Conservation (phyloP, 768 basidiomycete genomes). For the Candolleomyces eurysporus region DNA sequence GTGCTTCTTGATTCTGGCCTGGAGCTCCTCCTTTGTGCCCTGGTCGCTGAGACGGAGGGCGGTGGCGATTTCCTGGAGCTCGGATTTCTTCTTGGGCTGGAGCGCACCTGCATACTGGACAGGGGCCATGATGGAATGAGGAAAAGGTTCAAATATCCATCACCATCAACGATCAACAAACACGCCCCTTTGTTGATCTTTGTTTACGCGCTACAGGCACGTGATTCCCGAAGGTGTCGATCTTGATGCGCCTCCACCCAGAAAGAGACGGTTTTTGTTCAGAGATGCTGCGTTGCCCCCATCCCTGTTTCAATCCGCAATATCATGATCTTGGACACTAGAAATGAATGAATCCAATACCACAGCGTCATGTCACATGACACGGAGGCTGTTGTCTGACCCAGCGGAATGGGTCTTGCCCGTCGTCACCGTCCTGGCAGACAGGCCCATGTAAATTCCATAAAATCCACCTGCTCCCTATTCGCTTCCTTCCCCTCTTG, state of each 20-base stretch:
- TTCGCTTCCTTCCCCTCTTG: slow-evolving; percentile 14
- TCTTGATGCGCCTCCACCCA: too few relatives aligned
- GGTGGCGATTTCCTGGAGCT: slow-evolving; percentile 58
- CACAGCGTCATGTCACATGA: neutral
- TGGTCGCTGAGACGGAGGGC: slow-evolving; percentile 50
- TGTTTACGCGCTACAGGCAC: slow-evolving; percentile 28
- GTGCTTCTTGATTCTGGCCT: slow-evolving; percentile 59
- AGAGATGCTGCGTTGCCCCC: too few relatives aligned
- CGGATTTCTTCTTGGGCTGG: slow-evolving; percentile 65
- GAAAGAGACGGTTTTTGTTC: too few relatives aligned
- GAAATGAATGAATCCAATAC: too few relatives aligned
- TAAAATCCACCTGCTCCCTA: slow-evolving; percentile 8
- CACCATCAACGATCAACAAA: slow-evolving; percentile 18
- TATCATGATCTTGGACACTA: too few relatives aligned
- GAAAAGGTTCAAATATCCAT: slow-evolving; percentile 19
- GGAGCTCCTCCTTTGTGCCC: slow-evolving; percentile 65
- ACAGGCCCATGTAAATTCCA: neutral
- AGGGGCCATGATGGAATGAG: slow-evolving; percentile 39
- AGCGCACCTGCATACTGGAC: slow-evolving; percentile 50
- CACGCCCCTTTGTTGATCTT: slow-evolving; percentile 15
- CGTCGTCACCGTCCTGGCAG: neutral
- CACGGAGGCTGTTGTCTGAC: neutral
- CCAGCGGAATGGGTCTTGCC: neutral
- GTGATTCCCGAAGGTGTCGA: slow-evolving; percentile 19
- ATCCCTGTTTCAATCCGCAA: too few relatives aligned